Conservation (phyloP, 1,139 yeast species). For the Geotrichum fermentans region DNA sequence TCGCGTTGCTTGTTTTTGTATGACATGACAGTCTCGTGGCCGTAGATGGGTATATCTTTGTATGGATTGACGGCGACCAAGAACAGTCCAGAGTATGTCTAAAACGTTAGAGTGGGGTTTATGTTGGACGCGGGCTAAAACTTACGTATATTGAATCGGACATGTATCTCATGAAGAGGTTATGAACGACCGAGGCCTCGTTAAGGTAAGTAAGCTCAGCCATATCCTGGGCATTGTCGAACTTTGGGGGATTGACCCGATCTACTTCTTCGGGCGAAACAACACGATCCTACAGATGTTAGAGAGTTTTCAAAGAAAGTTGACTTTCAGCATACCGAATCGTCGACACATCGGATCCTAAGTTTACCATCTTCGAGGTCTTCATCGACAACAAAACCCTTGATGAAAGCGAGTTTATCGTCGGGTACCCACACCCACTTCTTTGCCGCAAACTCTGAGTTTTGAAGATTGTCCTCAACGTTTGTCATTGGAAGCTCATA, state of each 20-base stretch:
- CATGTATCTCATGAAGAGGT: slow-evolving; percentile 68
- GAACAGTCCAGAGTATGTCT: slow-evolving; percentile 74
- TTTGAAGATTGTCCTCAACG: slow-evolving; percentile 26
- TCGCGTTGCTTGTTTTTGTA: slow-evolving; percentile 49
- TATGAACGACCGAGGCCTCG: slow-evolving; percentile 89
- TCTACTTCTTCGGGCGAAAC: slow-evolving; percentile 50
- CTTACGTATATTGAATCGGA: slow-evolving; percentile 66
- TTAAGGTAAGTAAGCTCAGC: slow-evolving; percentile 91
- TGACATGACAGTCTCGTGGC: slow-evolving; percentile 49
- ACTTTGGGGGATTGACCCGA: slow-evolving; percentile 78
- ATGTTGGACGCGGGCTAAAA: slow-evolving; percentile 37
- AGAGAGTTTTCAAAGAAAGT: slow-evolving; percentile 6
- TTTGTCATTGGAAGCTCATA: slow-evolving; percentile 18
- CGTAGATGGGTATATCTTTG: slow-evolving; percentile 69
- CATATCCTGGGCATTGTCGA: slow-evolving; percentile 90
- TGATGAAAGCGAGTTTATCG: slow-evolving; percentile 55
- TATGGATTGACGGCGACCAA: slow-evolving; percentile 96
- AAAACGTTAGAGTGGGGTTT: slow-evolving; percentile 9
- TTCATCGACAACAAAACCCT: slow-evolving; percentile 60
- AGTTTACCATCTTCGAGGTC: slow-evolving; percentile 48
- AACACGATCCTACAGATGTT: slow-evolving; percentile 36
- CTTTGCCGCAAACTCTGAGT: slow-evolving; percentile 51
- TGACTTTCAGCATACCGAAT: slow-evolving; percentile 37
- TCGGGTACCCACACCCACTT: slow-evolving; percentile 85
- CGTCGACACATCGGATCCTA: slow-evolving; percentile 51